These are phyloP conservation scores for Fusarium drepaniforme DNA, from an alignment of 2,329 filamentous ascomycete genomes.

Conservation along the genomic window DNA sequence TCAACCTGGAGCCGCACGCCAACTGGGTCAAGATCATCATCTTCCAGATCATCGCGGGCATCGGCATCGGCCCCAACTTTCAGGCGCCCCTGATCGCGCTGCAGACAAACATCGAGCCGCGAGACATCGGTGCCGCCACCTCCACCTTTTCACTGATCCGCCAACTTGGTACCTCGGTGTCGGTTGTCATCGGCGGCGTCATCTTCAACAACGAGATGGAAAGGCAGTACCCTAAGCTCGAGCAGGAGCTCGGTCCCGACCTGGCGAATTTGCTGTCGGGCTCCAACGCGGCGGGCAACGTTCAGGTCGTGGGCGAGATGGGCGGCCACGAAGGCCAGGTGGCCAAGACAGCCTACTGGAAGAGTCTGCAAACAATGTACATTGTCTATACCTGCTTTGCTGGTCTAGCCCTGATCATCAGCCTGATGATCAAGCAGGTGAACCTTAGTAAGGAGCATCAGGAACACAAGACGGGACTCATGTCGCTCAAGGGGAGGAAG, in stretches of 20 bases:
- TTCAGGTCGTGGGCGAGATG: slow-evolving; percentile 67
- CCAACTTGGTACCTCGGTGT: slow-evolving; percentile 75
- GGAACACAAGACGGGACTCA: slow-evolving; percentile 70
- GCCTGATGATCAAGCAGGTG: slow-evolving; percentile 61
- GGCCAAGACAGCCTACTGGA: slow-evolving; percentile 62
- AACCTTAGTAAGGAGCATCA: slow-evolving; percentile 67
- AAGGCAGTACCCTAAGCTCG: slow-evolving; percentile 62
- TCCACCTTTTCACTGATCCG: slow-evolving; percentile 76
- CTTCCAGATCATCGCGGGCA: slow-evolving; percentile 72
- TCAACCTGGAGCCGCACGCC: slow-evolving; percentile 68
- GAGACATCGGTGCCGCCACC: slow-evolving; percentile 77
- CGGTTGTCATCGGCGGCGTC: slow-evolving; percentile 80
- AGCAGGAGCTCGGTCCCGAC: slow-evolving; percentile 61
- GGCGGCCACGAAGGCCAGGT: slow-evolving; percentile 57
- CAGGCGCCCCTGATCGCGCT: slow-evolving; percentile 77
- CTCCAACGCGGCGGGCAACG: slow-evolving; percentile 70
- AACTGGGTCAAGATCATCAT: slow-evolving; percentile 69
- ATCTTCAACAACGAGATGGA: slow-evolving; percentile 83
- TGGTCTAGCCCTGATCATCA: slow-evolving; percentile 59
- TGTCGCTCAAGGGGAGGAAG: slow-evolving; percentile 52
- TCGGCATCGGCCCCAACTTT: slow-evolving; percentile 77
- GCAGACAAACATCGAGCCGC: slow-evolving; percentile 70
- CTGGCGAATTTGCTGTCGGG: slow-evolving; percentile 67
- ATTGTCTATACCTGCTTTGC: slow-evolving; percentile 67
- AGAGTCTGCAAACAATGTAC: slow-evolving; percentile 66